Evolutionary conservation across 768 basidiomycete species (phyloP).

Genomic region (Saitozyma sp.): DNA sequence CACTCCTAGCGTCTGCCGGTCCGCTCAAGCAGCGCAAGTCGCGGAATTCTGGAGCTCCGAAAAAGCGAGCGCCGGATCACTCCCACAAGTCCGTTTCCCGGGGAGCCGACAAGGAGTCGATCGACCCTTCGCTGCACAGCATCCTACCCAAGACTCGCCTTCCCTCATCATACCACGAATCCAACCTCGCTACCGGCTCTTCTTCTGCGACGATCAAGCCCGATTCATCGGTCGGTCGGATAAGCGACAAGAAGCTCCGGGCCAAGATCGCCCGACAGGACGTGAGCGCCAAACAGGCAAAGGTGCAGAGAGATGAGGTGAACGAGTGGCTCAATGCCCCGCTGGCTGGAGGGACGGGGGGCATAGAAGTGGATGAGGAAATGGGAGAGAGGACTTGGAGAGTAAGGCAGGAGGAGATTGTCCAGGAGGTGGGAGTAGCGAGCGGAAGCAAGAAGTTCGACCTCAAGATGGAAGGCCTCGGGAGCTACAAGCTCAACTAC

Average conservation of each 20-base stretch:
- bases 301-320: constrained; percentile 60
- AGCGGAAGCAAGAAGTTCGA: constrained; percentile 61
- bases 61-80: neutral
- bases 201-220: constrained; percentile 50
- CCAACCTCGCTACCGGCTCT: constrained; percentile 55
- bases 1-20: constrained; percentile 67
- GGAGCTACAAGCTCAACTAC: constrained; percentile 80
- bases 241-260: constrained; percentile 75
- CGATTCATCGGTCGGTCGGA: constrained; percentile 54
- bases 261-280: constrained; percentile 66
- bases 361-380: constrained; percentile 68
- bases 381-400: constrained; percentile 89
- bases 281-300: constrained; percentile 50
- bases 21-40: constrained; percentile 14
- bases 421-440: constrained; percentile 48
- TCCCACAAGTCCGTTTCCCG: constrained; percentile 42
- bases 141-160: constrained; percentile 63
- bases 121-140: constrained; percentile 63
- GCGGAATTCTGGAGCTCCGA: constrained; percentile 1
- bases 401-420: constrained; percentile 76
- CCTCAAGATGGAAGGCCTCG: constrained; percentile 73
- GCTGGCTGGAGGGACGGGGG: constrained; percentile 67
- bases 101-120: constrained; percentile 46
- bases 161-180: constrained; percentile 68
- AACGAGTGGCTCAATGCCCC: constrained; percentile 55